Evolutionary conservation across 257 asterid genomes (phyloP).

Genomic region (Osmanthus fragrans): DNA sequence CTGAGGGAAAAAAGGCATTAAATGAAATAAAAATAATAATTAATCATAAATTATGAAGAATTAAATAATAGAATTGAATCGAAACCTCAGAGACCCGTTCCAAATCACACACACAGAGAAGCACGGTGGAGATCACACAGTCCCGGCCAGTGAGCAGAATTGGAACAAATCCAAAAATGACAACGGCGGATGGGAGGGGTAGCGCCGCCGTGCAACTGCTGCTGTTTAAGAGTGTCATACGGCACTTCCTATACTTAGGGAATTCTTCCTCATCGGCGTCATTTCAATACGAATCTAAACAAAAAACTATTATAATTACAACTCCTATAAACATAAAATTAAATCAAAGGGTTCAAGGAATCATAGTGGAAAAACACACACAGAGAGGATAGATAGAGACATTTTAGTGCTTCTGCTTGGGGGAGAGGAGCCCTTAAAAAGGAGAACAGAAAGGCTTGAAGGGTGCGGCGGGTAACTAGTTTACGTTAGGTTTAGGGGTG

Average conservation of each 20-base stretch:
- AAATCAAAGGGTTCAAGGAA: no score
- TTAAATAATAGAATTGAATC: not conserved
- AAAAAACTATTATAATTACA: no score
- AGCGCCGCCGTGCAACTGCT: constrained; percentile 27
- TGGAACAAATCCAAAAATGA: constrained; percentile 30
- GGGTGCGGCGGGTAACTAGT: no score
- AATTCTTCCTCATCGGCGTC: constrained; percentile 61
- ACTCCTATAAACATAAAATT: no score
- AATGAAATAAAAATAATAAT: not conserved
- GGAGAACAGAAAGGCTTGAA: no score
- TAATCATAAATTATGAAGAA: not conserved
- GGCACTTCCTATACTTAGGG: constrained; percentile 90
- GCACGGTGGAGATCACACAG: constrained; percentile 15
- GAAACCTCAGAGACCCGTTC: constrained; percentile 76
- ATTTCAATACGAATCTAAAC: not conserved
- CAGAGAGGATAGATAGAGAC: no score
- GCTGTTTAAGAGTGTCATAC: constrained; percentile 68
- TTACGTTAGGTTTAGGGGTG: no score
- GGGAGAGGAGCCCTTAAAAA: no score
- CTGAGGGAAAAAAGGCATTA: not conserved
- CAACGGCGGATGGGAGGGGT: constrained; percentile 44
- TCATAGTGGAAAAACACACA: no score
- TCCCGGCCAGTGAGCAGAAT: constrained; percentile 47
- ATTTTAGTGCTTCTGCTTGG: no score
- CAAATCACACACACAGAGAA: constrained; percentile 63